Evolutionary conservation across 2,329 filamentous ascomycete species (phyloP), one percentile per base, ranked within the genome.

Genomic region (Aspergillus texensis): DNA sequence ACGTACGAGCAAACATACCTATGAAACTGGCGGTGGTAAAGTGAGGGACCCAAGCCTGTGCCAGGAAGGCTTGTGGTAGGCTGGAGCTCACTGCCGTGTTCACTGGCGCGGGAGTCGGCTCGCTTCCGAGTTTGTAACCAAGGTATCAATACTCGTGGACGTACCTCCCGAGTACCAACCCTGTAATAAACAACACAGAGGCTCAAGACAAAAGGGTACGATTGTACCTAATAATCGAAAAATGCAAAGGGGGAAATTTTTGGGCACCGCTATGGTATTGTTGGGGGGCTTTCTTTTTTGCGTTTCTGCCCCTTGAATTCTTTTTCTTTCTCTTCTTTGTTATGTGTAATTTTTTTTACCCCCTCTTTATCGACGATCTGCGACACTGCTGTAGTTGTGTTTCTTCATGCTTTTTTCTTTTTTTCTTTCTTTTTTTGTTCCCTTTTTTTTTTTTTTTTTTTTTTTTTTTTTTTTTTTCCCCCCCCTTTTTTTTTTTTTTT

Each of bases 11-110:
- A 54, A 52, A 45, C 36, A 48, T 46, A n/a, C 39, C 11, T 46
- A 34, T 34, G 39, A 45, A 52, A 32, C 28, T 54, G n/a, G 52
- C 19, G 52, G 52, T 60, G 43, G 60, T 59, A 62, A 55, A 48
- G 43, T 46, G 62, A 63, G 54, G 56, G 53, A 57, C 41, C 61
- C 53, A 63, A 46, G 39, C 21, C 30, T 30, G 43, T 28, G 39
- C 6, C 41, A 58, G 48, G 53, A 32, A 41, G 48, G 45, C 28
- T 30, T 46, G 66, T 68, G 66, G 66, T 68, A 68, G 66, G 66
- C 64, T 66, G 66, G 66, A 66, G 65, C 16, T 58, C 36, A 66
- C n/a, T 63, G 64, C 66, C 66, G 66, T 53, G 39, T 30, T 58
- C 58, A 57, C 54, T 61, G 60, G 58, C 53, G 62, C 58, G 54